Evolutionary conservation across 306 rosid genomes (phyloP).

Genomic region (Cercis canadensis): DNA sequence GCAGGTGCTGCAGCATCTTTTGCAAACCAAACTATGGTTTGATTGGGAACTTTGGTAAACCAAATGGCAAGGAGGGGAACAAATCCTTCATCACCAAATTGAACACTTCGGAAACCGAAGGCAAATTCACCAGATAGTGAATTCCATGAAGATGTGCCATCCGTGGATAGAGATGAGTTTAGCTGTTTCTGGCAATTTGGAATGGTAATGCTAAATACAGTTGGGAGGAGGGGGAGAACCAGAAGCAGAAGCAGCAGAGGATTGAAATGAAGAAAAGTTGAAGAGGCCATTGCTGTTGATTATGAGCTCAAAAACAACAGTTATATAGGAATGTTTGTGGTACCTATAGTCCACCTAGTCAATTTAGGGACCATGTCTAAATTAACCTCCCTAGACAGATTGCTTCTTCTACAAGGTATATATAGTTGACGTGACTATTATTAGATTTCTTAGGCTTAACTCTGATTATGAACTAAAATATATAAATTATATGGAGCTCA

Average conservation of each 20-base stretch:
- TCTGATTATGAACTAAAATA: too few species aligned
- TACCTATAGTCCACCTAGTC: too few species aligned
- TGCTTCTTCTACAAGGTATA: too few species aligned
- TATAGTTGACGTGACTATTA: too few species aligned
- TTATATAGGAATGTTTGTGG: too few species aligned
- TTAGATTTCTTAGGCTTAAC: too few species aligned
- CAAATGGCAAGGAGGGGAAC: constrained; percentile 33
- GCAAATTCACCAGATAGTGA: constrained; percentile 29
- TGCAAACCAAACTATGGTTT: constrained; percentile 43
- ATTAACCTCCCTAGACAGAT: too few species aligned
- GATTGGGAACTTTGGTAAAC: constrained; percentile 25
- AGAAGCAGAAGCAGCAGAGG: neutral
- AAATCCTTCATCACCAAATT: neutral
- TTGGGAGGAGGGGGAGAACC: neutral
- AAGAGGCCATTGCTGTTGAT: neutral
- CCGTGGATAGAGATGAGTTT: neutral
- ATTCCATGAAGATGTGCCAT: neutral
- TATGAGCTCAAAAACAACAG: too few species aligned
- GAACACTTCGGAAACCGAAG: constrained; percentile 1
- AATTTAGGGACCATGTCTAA: too few species aligned
- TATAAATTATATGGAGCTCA: too few species aligned
- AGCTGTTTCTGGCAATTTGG: too few species aligned
- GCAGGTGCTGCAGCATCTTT: constrained; percentile 33
- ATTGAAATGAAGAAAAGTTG: neutral
- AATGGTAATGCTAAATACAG: neutral